phyloP scores from a whole-genome alignment of 805 yeast species.

The Starmerella davenportii region DNA sequence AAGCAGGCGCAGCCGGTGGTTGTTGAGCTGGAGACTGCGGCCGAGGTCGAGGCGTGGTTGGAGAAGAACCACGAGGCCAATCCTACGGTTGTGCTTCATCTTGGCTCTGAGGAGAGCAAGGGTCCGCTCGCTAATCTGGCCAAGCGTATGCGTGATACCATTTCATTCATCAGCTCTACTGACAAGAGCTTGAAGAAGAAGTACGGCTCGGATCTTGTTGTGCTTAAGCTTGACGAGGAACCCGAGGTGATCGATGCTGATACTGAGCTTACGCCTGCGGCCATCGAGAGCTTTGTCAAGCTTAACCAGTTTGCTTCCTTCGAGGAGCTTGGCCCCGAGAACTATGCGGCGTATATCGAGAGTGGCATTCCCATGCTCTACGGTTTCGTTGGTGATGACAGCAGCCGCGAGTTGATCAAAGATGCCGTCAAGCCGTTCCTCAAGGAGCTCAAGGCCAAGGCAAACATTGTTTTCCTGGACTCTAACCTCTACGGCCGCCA shows the following conservation, averaged over 20 bases:
- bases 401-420: constrained; percentile 41
- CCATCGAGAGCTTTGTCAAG: constrained; percentile 33
- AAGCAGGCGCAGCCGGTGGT: constrained; percentile 72
- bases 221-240: constrained; percentile 24
- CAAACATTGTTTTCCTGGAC: constrained; percentile 79
- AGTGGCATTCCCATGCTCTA: constrained; percentile 68
- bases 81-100: constrained; percentile 33
- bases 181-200: constrained; percentile 25
- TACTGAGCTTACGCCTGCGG: constrained; percentile 21
- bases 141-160: constrained; percentile 40
- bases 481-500: constrained; percentile 68
- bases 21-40: constrained; percentile 30
- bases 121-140: constrained; percentile 50
- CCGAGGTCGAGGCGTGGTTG: constrained; percentile 33
- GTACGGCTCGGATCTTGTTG: constrained; percentile 32
- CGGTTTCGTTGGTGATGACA: constrained; percentile 58
- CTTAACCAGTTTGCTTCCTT: constrained; percentile 62
- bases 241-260: constrained; percentile 18
- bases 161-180: constrained; percentile 33
- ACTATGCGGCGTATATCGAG: constrained; percentile 57
- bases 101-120: constrained; percentile 31
- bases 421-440: constrained; percentile 44
- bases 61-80: constrained; percentile 15
- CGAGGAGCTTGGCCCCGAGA: constrained; percentile 70
- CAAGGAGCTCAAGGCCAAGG: constrained; percentile 55